Conservation (phyloP, 352 stramenopile genomes). For the Pythium guiyangense region DNA sequence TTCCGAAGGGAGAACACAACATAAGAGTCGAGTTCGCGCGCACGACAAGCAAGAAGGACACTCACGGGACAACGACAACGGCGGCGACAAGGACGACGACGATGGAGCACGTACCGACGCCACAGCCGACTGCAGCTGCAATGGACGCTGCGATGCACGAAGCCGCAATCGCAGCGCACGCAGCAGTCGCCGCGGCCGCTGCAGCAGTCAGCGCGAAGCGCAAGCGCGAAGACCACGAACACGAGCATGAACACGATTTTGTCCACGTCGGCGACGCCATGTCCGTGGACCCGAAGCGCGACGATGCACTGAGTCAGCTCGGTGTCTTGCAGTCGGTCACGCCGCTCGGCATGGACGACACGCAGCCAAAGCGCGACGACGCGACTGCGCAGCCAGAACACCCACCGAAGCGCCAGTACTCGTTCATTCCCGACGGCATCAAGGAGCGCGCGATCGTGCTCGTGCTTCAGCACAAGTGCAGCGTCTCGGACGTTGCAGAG, state of each 20-base stretch:
- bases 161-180: background rate
- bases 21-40: too few species aligned
- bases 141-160: background rate
- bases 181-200: background rate
- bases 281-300: background rate
- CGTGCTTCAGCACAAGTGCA: slow-evolving; percentile 10
- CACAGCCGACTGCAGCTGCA: background rate
- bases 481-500: slow-evolving; percentile 8
- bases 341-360: background rate
- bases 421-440: slow-evolving; percentile 8
- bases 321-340: background rate
- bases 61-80: too few species aligned
- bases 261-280: background rate
- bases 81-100: too few species aligned
- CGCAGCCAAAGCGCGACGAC: background rate
- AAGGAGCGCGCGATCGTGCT: slow-evolving; percentile 12
- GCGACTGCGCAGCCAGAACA: background rate
- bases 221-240: slow-evolving; percentile 1
- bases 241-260: background rate
- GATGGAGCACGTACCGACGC: background rate
- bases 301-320: slow-evolving; percentile 11
- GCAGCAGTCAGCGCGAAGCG: background rate
- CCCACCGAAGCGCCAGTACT: slow-evolving; percentile 5
- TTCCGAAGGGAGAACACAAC: too few species aligned
- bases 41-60: too few species aligned